Conservation (phyloP, 371 early-diverging fungal genomes). For the Mucor saturninus region DNA sequence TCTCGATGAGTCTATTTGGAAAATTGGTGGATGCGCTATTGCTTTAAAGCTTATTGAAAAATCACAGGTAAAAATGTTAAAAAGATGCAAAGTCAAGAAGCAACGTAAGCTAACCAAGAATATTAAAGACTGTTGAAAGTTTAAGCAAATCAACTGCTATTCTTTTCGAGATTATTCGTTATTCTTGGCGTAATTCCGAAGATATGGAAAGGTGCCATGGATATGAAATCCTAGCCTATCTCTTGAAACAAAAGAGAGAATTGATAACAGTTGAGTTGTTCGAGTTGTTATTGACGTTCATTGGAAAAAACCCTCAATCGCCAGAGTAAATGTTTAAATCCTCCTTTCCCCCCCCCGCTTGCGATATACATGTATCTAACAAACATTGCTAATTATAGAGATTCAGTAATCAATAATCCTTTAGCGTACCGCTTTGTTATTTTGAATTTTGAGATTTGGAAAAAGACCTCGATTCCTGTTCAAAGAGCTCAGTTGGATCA, state of each 20-base stretch:
- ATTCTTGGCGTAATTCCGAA: constrained; percentile 74
- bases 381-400: constrained; percentile 31
- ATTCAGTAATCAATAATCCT: constrained; percentile 69
- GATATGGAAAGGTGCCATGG: constrained; percentile 78
- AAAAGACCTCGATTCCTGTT: constrained; percentile 59
- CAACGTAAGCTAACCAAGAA: not conserved
- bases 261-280: constrained; percentile 64
- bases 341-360: not conserved
- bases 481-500: constrained; percentile 69
- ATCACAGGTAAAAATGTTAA: constrained; percentile 55
- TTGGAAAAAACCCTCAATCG: constrained; percentile 62
- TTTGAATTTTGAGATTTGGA: constrained; percentile 78
- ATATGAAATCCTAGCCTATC: constrained; percentile 72
- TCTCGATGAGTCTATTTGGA: constrained; percentile 75
- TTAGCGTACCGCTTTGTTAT: constrained; percentile 70
- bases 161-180: constrained; percentile 66
- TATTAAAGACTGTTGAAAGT: constrained; percentile 52
- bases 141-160: constrained; percentile 66
- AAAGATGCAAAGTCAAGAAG: not conserved
- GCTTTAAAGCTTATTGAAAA: constrained; percentile 66
- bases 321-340: constrained; percentile 51
- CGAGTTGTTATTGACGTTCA: constrained; percentile 66
- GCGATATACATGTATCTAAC: not conserved
- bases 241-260: constrained; percentile 68
- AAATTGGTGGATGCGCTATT: constrained; percentile 73